These are phyloP conservation scores for Scorias spongiosa DNA, from an alignment of 2,329 filamentous ascomycete genomes.

Conservation along the genomic window DNA sequence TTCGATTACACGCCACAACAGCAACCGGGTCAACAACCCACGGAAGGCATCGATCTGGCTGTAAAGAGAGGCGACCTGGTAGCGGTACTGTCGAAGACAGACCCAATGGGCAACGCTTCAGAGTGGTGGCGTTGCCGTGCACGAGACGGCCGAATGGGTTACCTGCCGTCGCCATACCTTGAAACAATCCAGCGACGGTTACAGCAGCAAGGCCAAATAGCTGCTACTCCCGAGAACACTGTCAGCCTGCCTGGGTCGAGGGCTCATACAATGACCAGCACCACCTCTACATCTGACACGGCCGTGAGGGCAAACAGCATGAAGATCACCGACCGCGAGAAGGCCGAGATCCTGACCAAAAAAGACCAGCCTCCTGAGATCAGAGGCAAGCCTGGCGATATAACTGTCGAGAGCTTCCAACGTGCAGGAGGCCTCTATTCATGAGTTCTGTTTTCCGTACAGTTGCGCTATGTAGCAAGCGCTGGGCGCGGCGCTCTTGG, in stretches of 20 bases:
- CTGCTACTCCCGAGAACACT: slow-evolving; percentile 11
- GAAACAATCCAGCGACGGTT: slow-evolving; percentile 52
- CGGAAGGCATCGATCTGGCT: slow-evolving; percentile 65
- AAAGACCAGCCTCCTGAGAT: slow-evolving; percentile 30
- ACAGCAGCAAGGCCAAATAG: slow-evolving; percentile 32
- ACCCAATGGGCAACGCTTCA: slow-evolving; percentile 78
- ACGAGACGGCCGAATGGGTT: slow-evolving; percentile 77
- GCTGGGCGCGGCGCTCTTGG: no score
- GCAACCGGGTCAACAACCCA: slow-evolving; percentile 27
- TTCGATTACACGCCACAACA: slow-evolving; percentile 85
- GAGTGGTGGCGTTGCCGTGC: slow-evolving; percentile 97
- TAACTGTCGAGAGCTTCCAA: slow-evolving; percentile 54
- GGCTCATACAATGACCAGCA: slow-evolving; percentile 40
- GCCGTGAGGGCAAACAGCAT: slow-evolving; percentile 28
- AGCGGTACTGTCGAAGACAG: slow-evolving; percentile 80
- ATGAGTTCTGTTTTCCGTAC: slow-evolving; percentile 19
- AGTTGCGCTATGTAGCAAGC: no score
- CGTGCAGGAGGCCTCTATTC: slow-evolving; percentile 51
- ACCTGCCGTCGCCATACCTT: slow-evolving; percentile 80
- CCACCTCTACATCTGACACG: slow-evolving; percentile 18
- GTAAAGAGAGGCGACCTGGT: slow-evolving; percentile 94
- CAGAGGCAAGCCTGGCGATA: slow-evolving; percentile 46
- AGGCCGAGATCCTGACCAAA: slow-evolving; percentile 13
- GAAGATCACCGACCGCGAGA: slow-evolving; percentile 29
- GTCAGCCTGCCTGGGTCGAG: slow-evolving; percentile 32